Base-by-base conservation (phyloP, 2,329 filamentous ascomycete genomes). In the Trichoderma endophyticum region DNA sequence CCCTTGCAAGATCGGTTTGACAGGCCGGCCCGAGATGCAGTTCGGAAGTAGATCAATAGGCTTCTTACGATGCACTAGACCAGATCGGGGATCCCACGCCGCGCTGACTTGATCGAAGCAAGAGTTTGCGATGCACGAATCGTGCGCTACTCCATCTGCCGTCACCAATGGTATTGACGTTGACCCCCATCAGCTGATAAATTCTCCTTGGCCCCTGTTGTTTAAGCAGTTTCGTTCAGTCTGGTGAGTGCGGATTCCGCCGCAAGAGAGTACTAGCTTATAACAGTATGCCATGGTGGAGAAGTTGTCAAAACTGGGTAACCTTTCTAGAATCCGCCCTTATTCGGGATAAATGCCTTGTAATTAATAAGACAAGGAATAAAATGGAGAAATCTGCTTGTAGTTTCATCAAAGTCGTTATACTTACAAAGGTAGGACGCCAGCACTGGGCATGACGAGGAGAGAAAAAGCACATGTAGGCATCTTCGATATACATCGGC, bases 11-110 rank as follows among this genome's bases (percentile, higher is more conserved):
- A 60, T 69, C 56, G 9, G n/a, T 48, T 51, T 48, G 66, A 56
- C 36, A 69, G 66, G 3, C 34, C 66, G 66, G 39, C n/a, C 66
- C 66, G 66, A 61, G 56, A 57, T 69, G 66, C 66, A 69, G 28
- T 36, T 61, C 36, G 36, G 66, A 32, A 34, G 56, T 34, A 34
- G 66, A 69, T 61, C 66, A 26, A 61, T 24, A 56, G 24, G 14
- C 9, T 56, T 60, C 30, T 26, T 11, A 18, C 56, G 36, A n/a
- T 69, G 43, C 36, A 61, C 66, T 69, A 69, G 15, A 43, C 66
- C 28, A 61, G 36, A 61, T 69, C 56, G 56, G 66, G 56, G 36
- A 14, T 18, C 24, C 43, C 26, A 15, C 11, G 54, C 39, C 18
- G 54, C 24, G 12, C 65, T 68, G 54, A 48, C 18, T 59, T 34